A percentile compares a stretch with the other conserved stretches of the same genome.
Conservation (phyloP, 164 flowering plant genomes). For the Nymphaea thermarum region DNA sequence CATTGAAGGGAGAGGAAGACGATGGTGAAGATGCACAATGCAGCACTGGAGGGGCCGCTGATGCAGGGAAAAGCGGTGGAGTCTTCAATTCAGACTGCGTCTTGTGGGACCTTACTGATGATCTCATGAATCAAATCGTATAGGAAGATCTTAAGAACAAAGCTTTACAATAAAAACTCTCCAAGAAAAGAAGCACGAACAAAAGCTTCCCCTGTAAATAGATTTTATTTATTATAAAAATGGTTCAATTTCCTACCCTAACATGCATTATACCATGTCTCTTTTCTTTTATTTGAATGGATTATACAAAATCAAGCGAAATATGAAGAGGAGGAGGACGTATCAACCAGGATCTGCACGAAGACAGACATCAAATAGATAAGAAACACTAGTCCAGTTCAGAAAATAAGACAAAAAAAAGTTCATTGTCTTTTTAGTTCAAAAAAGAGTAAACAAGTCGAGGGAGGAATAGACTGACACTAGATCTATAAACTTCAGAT, state of each 20-base stretch:
- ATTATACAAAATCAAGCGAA: constrained; percentile 50
- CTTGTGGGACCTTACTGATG: constrained; percentile 82
- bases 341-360: constrained; percentile 86
- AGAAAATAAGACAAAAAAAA: too few species aligned
- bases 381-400: neutral
- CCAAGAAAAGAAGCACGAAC: neutral
- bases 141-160: constrained; percentile 9
- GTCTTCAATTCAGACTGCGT: constrained; percentile 60
- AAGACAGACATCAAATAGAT: neutral
- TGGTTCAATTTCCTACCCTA: neutral
- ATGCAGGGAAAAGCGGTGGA: constrained; percentile 17
- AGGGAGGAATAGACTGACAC: too few species aligned
- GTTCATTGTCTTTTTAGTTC: too few species aligned
- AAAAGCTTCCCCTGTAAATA: neutral
- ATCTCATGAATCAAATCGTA: constrained; percentile 59
- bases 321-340: constrained; percentile 88
- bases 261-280: neutral
- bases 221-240: neutral
- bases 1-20: constrained; percentile 34
- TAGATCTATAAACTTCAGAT: too few species aligned
- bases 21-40: constrained; percentile 40
- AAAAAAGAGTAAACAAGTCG: too few species aligned
- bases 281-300: neutral
- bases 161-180: neutral
- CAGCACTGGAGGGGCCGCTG: constrained; percentile 20